phyloP scores from a whole-genome alignment of 805 yeast species.

The Zygosaccharomyces rouxii region DNA sequence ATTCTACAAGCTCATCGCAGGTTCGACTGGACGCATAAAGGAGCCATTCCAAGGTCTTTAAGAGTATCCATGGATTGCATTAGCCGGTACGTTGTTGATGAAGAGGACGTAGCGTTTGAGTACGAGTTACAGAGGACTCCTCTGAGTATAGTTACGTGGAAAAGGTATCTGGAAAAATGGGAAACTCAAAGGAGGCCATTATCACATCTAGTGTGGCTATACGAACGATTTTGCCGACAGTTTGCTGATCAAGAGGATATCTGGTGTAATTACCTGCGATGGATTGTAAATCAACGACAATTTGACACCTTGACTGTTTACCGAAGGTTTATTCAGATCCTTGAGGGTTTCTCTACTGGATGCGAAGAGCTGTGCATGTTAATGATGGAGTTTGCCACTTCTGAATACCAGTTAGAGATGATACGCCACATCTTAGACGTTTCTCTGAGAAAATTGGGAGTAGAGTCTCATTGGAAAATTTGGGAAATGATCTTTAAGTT shows the following conservation, averaged over 20 bases:
- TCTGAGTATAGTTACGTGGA: slow-evolving; percentile 40
- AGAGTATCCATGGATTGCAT: slow-evolving; percentile 10
- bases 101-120: slow-evolving; percentile 44
- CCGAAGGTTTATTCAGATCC: slow-evolving; percentile 26
- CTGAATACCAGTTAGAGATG: slow-evolving; percentile 34
- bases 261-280: slow-evolving; percentile 41
- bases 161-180: slow-evolving; percentile 40
- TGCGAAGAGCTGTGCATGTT: slow-evolving; percentile 50
- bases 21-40: too few relatives aligned
- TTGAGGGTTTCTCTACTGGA: slow-evolving; percentile 26
- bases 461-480: slow-evolving; percentile 20
- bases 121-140: slow-evolving; percentile 41
- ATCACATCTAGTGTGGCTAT: slow-evolving; percentile 24
- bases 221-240: slow-evolving; percentile 38
- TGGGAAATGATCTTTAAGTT: slow-evolving; percentile 27
- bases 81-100: slow-evolving; percentile 17
- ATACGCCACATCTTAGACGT: slow-evolving; percentile 29
- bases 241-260: slow-evolving; percentile 16
- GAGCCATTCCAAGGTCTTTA: not conserved
- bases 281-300: slow-evolving; percentile 22
- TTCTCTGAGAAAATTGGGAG: slow-evolving; percentile 14
- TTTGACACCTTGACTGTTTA: slow-evolving; percentile 35
- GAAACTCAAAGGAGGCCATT: slow-evolving; percentile 13
- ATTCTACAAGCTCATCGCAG: slow-evolving; percentile 3
- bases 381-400: slow-evolving; percentile 47